Conservation (phyloP, 257 asterid genomes). For the Capsicum rhomboideum region DNA sequence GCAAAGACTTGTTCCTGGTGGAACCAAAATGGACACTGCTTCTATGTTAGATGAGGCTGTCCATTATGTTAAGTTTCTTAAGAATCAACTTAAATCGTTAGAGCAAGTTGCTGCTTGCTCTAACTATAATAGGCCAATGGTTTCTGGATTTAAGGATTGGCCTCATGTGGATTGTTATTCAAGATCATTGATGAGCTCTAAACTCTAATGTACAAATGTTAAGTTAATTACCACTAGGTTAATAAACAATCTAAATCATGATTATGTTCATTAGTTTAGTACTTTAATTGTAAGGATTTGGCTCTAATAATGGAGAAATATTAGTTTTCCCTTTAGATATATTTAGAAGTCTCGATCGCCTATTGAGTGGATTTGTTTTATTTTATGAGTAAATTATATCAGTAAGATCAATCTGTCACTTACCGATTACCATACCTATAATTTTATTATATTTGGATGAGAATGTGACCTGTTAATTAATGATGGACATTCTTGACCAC, state of each 20-base stretch:
- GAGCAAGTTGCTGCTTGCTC: conserved; percentile 10
- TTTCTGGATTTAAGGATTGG: neutral
- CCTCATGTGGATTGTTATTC: neutral
- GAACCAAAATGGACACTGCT: conserved; percentile 55
- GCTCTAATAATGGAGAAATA: neutral
- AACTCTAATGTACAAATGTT: conserved; percentile 22
- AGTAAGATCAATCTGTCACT: no score
- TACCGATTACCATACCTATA: no score
- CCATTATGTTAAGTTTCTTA: conserved; percentile 47
- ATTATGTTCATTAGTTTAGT: neutral
- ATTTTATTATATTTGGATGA: no score
- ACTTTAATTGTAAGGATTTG: neutral
- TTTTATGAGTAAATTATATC: no score
- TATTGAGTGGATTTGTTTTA: no score
- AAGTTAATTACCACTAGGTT: conserved; percentile 2
- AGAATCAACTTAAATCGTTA: conserved; percentile 31
- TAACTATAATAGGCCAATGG: neutral
- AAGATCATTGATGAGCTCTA: conserved; percentile 5
- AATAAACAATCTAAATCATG: neutral
- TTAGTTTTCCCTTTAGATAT: neutral
- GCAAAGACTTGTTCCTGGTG: conserved; percentile 57
- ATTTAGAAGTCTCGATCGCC: neutral
- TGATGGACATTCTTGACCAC: no score
- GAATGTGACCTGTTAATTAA: no score
- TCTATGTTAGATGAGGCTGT: conserved; percentile 56